Evolutionary conservation across 495 filamentous ascomycete species (phyloP), one percentile per base, ranked within the genome.

Genomic region (Oleoguttula mirabilis): DNA sequence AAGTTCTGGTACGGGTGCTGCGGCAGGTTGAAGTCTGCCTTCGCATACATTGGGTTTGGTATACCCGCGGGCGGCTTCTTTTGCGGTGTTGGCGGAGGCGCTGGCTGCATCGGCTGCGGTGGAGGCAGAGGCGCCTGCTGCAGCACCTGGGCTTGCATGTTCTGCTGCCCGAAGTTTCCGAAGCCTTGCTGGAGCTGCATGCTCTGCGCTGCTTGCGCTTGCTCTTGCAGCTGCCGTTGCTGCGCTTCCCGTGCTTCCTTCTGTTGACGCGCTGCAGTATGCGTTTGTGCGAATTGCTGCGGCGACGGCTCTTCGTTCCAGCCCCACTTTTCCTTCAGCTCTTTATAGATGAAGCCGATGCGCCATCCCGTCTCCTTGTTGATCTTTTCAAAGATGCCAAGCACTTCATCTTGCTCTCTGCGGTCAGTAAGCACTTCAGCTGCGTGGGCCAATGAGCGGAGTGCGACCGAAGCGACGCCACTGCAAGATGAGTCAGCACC

Each of bases 291-390:
- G 37, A 44, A 38, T n/a, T 56, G 57, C 36, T 53, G 55, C 21
- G 51, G 47, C 19, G 61, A 54, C 32, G 58, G 35, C 36, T 65
- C 67, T 30, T 73, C 55, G 35, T 71, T 66, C 84, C 84, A 88
- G 20, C 80, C 75, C 90, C 90, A 95, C 39, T 66, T 73, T 41
- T 69, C 71, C 53, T 75, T 81, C 27, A 98, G 68, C 25, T 80
- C 77, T 7, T 70, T 66, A 47, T 76, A 68, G 31, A 90, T 60
- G 43, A 77, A 76, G 4, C 72, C 73, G 21, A 87, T 64, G 32
- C 69, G 73, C 84, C 84, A 93, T 31, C 82, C 82, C 0, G 82
- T 84, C 48, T 85, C 77, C 40, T 72, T 73, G n/a, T 69, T 68
- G 42, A 93, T 82, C 45, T 69, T 72, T 19, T 80, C 68, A 38